phyloP scores from a whole-genome alignment of 129 eudicot species.

The Silybum marianum region DNA sequence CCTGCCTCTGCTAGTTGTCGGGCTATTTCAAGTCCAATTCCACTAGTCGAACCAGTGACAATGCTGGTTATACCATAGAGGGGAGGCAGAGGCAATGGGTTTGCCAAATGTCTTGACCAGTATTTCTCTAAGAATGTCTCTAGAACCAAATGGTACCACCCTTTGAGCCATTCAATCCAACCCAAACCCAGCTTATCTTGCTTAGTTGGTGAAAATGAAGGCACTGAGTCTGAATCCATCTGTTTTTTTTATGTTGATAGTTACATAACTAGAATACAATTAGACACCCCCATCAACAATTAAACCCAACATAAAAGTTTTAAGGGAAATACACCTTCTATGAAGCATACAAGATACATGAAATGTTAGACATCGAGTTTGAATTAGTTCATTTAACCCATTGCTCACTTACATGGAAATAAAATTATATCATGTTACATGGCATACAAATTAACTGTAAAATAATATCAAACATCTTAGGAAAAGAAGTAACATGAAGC shows the following conservation, averaged over 20 bases:
- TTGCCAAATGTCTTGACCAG: slow-evolving; percentile 43
- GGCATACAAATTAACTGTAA: neutral
- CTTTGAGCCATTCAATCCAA: slow-evolving; percentile 60
- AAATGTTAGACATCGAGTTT: neutral
- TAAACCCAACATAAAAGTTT: neutral
- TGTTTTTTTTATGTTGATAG: neutral
- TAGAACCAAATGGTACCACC: slow-evolving; percentile 39
- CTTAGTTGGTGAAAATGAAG: slow-evolving; percentile 20
- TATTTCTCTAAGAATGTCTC: slow-evolving; percentile 51
- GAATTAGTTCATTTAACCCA: neutral
- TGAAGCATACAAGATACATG: neutral
- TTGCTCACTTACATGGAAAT: neutral
- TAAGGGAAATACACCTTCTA: neutral
- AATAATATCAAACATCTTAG: neutral
- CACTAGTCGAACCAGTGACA: slow-evolving; percentile 60
- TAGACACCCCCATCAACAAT: neutral
- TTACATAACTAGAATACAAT: neutral
- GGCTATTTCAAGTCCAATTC: slow-evolving; percentile 56
- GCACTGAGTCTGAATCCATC: slow-evolving; percentile 28
- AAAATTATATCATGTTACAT: neutral
- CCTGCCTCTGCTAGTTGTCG: slow-evolving; percentile 38
- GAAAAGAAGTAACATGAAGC: neutral
- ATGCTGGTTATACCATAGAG: slow-evolving; percentile 45
- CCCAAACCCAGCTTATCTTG: slow-evolving; percentile 38
- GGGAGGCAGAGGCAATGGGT: slow-evolving; percentile 56